These are phyloP conservation scores for Ilyonectria robusta DNA, from an alignment of 2,329 filamentous ascomycete genomes.

Conservation along the genomic window DNA sequence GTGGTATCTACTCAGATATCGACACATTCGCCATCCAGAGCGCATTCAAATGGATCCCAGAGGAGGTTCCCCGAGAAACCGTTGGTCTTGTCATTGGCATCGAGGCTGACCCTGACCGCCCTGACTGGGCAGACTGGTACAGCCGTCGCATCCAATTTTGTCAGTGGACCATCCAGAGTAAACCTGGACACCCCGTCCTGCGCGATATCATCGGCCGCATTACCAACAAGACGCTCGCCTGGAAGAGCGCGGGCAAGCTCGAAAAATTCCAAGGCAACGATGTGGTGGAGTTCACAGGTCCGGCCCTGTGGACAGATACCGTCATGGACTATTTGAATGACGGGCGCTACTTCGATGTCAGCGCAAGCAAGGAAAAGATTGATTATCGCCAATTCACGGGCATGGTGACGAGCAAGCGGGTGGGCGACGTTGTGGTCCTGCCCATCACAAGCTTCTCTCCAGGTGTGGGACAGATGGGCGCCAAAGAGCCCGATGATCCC, in stretches of 20 bases:
- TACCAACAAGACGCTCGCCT: slow-evolving; percentile 82
- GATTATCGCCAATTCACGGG: slow-evolving; percentile 92
- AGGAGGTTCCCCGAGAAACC: slow-evolving; percentile 79
- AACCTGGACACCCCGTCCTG: slow-evolving; percentile 93
- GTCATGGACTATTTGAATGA: slow-evolving; percentile 97
- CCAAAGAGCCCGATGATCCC: slow-evolving; percentile 88
- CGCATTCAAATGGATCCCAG: slow-evolving; percentile 89
- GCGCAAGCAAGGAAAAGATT: slow-evolving; percentile 78
- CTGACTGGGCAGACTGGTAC: slow-evolving; percentile 97
- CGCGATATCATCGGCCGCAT: slow-evolving; percentile 90
- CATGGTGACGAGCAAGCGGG: slow-evolving; percentile 85
- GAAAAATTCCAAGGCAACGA: slow-evolving; percentile 74
- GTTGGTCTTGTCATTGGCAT: slow-evolving; percentile 94
- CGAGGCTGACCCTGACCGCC: slow-evolving; percentile 93
- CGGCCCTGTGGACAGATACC: slow-evolving; percentile 92
- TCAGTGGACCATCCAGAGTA: slow-evolving; percentile 98
- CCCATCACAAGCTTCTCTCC: slow-evolving; percentile 98
- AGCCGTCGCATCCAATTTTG: slow-evolving; percentile 97
- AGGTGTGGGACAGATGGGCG: slow-evolving; percentile 93
- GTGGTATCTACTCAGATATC: slow-evolving; percentile 87
- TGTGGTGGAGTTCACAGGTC: slow-evolving; percentile 94
- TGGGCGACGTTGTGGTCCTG: slow-evolving; percentile 93
- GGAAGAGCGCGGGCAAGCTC: slow-evolving; percentile 78
- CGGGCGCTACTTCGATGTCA: slow-evolving; percentile 87
- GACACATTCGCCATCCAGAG: slow-evolving; percentile 90